Percentiles rank a stretch among this genome's conserved stretches.
Conservation (phyloP, 2,329 filamentous ascomycete genomes). For the Canariomyces notabilis region DNA sequence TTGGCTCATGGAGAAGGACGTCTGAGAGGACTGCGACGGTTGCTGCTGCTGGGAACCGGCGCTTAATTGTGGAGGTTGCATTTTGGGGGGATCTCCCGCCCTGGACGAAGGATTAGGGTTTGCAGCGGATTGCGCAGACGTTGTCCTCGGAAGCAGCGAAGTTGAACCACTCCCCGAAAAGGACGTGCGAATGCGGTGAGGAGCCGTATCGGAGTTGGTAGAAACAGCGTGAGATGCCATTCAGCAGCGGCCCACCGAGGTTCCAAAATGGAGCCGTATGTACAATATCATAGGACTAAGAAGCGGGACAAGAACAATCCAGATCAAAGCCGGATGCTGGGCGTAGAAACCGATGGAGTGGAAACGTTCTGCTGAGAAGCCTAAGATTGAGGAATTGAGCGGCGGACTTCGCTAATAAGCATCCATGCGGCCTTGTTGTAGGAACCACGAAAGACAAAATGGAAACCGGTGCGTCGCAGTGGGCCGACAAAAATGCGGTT, state of each 20-base stretch:
- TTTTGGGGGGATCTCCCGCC: conserved; percentile 9
- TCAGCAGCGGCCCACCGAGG: conserved; percentile 25
- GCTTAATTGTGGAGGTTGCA: conserved; percentile 26
- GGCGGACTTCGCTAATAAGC: background rate
- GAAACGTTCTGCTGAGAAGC: no score
- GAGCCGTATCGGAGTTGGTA: conserved; percentile 22
- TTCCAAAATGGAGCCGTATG: background rate
- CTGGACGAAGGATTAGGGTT: background rate
- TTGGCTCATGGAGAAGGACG: conserved; percentile 54
- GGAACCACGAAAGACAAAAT: conserved; percentile 8
- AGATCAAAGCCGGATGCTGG: background rate
- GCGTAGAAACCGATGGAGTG: background rate
- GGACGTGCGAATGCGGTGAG: conserved; percentile 24
- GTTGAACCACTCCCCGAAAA: conserved; percentile 20
- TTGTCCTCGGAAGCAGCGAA: conserved; percentile 14
- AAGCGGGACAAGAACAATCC: background rate
- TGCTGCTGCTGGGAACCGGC: conserved; percentile 24
- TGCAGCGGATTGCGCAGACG: conserved; percentile 8
- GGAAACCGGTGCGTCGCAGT: conserved; percentile 20
- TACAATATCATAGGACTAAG: background rate
- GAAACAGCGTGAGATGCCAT: conserved; percentile 38
- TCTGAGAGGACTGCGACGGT: conserved; percentile 42
- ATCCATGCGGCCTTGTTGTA: conserved; percentile 3
- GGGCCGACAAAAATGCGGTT: conserved; percentile 9
- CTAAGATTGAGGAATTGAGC: background rate